Evolutionary conservation across 352 stramenopile genomes (phyloP).

Genomic region (Phytophthora aleatoria): DNA sequence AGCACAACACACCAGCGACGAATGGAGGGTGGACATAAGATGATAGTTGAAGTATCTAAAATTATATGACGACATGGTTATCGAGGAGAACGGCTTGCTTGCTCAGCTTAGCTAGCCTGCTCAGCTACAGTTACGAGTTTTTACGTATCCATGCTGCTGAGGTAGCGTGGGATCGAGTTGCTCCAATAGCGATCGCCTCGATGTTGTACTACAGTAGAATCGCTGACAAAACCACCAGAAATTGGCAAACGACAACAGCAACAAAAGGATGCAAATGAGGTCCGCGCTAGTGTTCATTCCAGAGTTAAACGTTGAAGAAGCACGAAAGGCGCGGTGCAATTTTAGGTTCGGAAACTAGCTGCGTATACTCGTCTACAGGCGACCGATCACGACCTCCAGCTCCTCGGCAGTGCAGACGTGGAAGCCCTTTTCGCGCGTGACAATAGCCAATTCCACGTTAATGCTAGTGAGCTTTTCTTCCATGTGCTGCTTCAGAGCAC

Average conservation of each 20-base stretch:
- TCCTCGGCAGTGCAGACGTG: constrained; percentile 94
- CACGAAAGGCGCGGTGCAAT: constrained; percentile 1
- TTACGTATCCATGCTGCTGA: too few species aligned
- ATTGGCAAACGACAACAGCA: not conserved
- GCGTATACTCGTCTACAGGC: constrained; percentile 59
- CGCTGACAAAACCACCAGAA: constrained; percentile 6
- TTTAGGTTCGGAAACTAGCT: not conserved
- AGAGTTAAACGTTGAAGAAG: constrained; percentile 22
- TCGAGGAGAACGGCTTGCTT: too few species aligned
- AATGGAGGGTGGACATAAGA: constrained; percentile 8
- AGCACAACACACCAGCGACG: constrained; percentile 14
- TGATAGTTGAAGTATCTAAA: not conserved
- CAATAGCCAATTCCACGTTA: constrained; percentile 98
- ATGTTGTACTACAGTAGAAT: not conserved
- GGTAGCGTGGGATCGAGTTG: too few species aligned
- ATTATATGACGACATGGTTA: too few species aligned
- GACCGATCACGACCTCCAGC: constrained; percentile 91
- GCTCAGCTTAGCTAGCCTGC: too few species aligned
- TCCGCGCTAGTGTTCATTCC: constrained; percentile 24
- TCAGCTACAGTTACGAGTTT: too few species aligned
- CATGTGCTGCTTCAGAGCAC: constrained; percentile 99
- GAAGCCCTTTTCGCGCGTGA: constrained; percentile 96
- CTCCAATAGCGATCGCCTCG: too few species aligned
- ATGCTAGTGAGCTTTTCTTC: constrained; percentile 98
- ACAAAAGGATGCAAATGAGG: constrained; percentile 28